These are phyloP conservation scores for Dictyostelium citrinum DNA, from an alignment of 78 protist genomes.

Conservation along the genomic window DNA sequence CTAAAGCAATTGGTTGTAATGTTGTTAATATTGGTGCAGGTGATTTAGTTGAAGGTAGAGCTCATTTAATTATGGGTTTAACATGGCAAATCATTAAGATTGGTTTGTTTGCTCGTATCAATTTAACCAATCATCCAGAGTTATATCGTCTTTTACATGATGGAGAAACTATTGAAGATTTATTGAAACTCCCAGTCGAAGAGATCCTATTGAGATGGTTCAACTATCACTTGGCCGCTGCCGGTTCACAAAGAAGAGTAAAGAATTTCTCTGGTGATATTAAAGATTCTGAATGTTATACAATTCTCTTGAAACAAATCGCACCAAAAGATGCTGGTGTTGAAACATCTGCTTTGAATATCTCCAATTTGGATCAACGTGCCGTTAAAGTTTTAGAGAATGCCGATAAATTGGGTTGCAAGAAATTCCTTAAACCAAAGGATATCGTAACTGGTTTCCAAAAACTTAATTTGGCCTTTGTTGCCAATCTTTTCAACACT, in stretches of 20 bases:
- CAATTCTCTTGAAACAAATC: conserved; percentile 92
- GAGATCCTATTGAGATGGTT: conserved; percentile 95
- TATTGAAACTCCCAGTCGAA: conserved; percentile 92
- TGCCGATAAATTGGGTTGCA: conserved; percentile 93
- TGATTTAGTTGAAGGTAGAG: conserved; percentile 83
- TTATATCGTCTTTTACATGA: conserved; percentile 91
- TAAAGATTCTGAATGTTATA: conserved; percentile 86
- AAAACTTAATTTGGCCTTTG: conserved; percentile 95
- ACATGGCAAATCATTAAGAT: conserved; percentile 97
- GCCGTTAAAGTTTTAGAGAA: conserved; percentile 87
- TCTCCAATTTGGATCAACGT: conserved; percentile 72
- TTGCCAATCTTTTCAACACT: conserved; percentile 96
- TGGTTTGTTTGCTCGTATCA: conserved; percentile 89
- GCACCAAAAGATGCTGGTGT: conserved; percentile 79
- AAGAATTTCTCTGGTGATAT: conserved; percentile 92
- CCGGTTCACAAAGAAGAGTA: conserved; percentile 89
- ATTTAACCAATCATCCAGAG: conserved; percentile 91
- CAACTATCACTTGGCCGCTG: conserved; percentile 93
- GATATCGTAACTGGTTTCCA: conserved; percentile 91
- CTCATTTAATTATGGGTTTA: conserved; percentile 93
- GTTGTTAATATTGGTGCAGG: conserved; percentile 93
- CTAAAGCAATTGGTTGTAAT: conserved; percentile 94
- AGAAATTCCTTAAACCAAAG: conserved; percentile 84
- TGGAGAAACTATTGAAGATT: conserved; percentile 93
- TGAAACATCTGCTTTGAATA: conserved; percentile 74